Evolutionary conservation across 306 rosid genomes (phyloP), one percentile per base, ranked within the genome.

Genomic region (Sphenostylis stenocarpa): DNA sequence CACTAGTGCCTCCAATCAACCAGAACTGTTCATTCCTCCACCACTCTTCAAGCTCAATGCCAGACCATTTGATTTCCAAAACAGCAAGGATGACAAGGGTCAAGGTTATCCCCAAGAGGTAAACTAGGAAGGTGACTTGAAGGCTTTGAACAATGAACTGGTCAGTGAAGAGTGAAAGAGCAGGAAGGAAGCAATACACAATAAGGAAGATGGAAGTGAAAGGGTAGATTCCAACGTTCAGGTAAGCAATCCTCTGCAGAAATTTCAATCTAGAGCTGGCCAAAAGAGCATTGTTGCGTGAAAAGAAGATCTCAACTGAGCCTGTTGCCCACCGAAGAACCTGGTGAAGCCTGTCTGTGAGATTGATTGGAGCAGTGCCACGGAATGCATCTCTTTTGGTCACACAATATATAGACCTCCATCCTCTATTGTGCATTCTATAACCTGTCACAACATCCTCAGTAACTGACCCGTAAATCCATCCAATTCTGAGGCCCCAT

Each of bases 251-350:
- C 41, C 91, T 79, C 48, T 91, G 94, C 17, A 91, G 84, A 55
- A 89, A 72, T 7, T 89, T 89, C 87, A 91, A 38, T 67, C 84
- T 85, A 7, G 86, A 73, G 81, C 89, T 85, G 29, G 90, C 90
- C 7, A 91, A 70, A 45, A 91, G 72, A 7, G 94, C 97, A 48
- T 89, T 91, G 81, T 91, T 91, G 1, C 94, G 92, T 0, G 96
- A 91, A 47, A 91, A 91, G 94, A 91, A 91, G 61, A 89, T 91
- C 52, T 91, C 96, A 2, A 91, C 96, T 0, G 96, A 91, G 63
- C 96, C 94, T 0, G 96, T 91, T n/a, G 96, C 96, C 96, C 96
- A 91, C 2, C 96, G 85, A 20, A 91, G 93, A 69, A 91, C 92
- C 73, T 91, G 96, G 65, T 91, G 96, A 17, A 91, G 92, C 71